These are phyloP conservation scores for Penicillium tannophilum DNA, from an alignment of 495 filamentous ascomycete species.

Conservation along the genomic window DNA sequence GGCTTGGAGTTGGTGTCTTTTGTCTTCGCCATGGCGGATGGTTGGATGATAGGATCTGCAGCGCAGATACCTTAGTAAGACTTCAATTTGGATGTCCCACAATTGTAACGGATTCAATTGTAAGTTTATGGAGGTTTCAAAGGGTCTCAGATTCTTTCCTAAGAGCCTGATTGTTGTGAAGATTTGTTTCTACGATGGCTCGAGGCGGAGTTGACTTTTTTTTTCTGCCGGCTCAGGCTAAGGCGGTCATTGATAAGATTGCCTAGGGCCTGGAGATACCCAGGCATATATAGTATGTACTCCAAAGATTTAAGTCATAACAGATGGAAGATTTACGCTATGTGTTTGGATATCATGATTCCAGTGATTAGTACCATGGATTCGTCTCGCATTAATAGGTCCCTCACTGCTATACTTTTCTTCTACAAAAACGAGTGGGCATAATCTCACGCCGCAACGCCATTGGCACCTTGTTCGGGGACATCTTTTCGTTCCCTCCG, in stretches of 20 bases:
- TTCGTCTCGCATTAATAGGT: constrained; percentile 23
- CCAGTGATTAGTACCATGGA: constrained; percentile 1
- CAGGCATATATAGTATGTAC: neutral
- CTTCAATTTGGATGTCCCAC: neutral
- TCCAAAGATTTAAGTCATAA: neutral
- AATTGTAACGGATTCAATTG: neutral
- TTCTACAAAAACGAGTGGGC: neutral
- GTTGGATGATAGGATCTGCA: neutral
- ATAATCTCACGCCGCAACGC: constrained; percentile 4
- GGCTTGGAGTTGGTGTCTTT: constrained; percentile 5
- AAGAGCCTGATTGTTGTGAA: neutral
- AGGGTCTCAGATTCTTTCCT: neutral
- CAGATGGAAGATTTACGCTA: neutral
- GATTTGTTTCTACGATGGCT: neutral
- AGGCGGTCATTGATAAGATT: constrained; percentile 17
- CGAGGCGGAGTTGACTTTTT: constrained; percentile 13
- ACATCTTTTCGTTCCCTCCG: constrained; percentile 18
- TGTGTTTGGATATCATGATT: neutral
- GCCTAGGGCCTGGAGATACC: neutral
- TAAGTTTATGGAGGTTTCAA: neutral
- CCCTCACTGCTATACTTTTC: neutral
- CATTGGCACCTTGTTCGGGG: constrained; percentile 10
- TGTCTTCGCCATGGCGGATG: constrained; percentile 23
- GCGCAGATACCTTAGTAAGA: neutral
- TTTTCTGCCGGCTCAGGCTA: constrained; percentile 15